Evolutionary conservation across 306 rosid species (phyloP), one percentile per base, ranked within the genome.

Genomic region (Fragaria nilgerrensis): DNA sequence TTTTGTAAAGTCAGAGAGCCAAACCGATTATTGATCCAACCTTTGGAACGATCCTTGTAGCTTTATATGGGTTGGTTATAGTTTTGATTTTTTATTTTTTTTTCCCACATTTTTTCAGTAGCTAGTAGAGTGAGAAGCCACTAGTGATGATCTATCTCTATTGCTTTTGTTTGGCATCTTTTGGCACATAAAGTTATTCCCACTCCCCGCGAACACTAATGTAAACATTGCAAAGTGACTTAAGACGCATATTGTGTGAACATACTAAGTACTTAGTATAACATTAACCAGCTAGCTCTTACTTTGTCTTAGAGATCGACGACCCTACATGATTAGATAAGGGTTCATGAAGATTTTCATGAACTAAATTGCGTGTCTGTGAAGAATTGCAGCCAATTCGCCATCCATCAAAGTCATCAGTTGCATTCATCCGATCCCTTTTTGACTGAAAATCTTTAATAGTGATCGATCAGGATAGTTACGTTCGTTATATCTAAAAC

Each of bases 121-220:
- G 81, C 62, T 61, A 75, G 19, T 64, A 44, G 78, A 70, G 72
- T 15, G 68, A 63, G 22, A 72, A 63, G 56, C 86, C 84, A 78
- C 72, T 72, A 58, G 76, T 23, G 75, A 70, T 65, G 45, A 19
- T 1, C 25, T 20, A 17, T 84, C 80, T 80, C 86, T 77, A 58
- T 78, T 75, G 88, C 85, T 84, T 82, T 80, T 71, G 77, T 74
- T 84, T 80, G 70, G 84, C 80, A 48, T 58, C 76, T 82, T 80
- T 80, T 45, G 75, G 75, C 78, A 25, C 73, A 11, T 68, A 84
- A 88, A 77, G 76, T 74, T 78, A 85, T 76, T 83, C 83, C 89
- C 90, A 84, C 84, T 70, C 74, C 74, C 83, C 78, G 68, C 41
- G 25, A 77, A 76, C 52, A 55, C 78, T 29, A 1, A 5, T 56